Percentiles rank a stretch among this genome's conserved stretches.
These are phyloP conservation scores for Mediolabrus comicus DNA, from an alignment of 108 stramenopile species.

Conservation along the genomic window DNA sequence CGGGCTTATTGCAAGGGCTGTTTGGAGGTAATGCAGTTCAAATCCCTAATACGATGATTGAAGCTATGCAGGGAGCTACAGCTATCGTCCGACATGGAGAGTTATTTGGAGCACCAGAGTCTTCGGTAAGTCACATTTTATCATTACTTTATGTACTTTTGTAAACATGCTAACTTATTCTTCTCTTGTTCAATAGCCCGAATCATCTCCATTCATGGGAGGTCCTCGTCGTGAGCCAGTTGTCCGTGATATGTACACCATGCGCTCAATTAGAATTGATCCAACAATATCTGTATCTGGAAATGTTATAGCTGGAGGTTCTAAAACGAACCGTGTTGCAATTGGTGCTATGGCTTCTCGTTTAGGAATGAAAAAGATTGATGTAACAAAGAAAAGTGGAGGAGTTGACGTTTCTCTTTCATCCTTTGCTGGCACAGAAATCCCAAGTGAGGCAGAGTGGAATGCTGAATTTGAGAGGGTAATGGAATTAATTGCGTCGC, in stretches of 20 bases:
- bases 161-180: not conserved
- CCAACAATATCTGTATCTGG: slow-evolving; percentile 59
- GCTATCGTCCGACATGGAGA: slow-evolving; percentile 64
- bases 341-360: slow-evolving; percentile 64
- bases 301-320: slow-evolving; percentile 49
- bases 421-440: slow-evolving; percentile 58
- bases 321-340: slow-evolving; percentile 59
- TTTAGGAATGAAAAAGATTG: slow-evolving; percentile 40
- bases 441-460: slow-evolving; percentile 58
- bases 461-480: slow-evolving; percentile 63
- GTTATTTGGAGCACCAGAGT: slow-evolving; percentile 77
- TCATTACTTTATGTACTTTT: not conserved
- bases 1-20: slow-evolving; percentile 34
- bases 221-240: slow-evolving; percentile 66
- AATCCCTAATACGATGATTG: slow-evolving; percentile 47
- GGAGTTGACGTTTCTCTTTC: slow-evolving; percentile 54
- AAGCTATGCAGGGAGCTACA: slow-evolving; percentile 38
- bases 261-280: slow-evolving; percentile 73
- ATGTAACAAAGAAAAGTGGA: not conserved
- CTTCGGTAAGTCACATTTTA: slow-evolving; percentile 45
- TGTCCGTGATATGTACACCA: slow-evolving; percentile 74
- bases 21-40: slow-evolving; percentile 37
- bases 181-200: slow-evolving; percentile 33
- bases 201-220: slow-evolving; percentile 73
- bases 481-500: slow-evolving; percentile 8